phyloP scores from a whole-genome alignment of 768 basidiomycete species.

The Cubamyces sp. region DNA sequence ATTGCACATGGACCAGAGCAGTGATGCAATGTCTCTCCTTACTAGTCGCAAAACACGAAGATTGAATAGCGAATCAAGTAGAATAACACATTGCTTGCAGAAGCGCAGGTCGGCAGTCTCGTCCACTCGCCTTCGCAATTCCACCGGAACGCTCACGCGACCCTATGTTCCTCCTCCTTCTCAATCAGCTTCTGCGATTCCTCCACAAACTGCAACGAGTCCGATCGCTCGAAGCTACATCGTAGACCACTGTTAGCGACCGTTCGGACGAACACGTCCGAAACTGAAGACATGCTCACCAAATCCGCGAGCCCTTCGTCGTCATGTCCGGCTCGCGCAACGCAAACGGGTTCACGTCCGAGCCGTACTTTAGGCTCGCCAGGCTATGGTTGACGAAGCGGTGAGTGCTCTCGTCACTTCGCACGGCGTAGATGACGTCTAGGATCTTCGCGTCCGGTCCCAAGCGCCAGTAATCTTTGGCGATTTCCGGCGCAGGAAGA shows the following conservation, averaged over 20 bases:
- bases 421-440: conserved; percentile 91
- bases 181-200: conserved; percentile 52
- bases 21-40: too few relatives aligned
- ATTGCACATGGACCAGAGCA: too few relatives aligned
- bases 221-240: conserved; percentile 65
- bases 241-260: too few relatives aligned
- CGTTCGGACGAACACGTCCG: too few relatives aligned
- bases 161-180: too few relatives aligned
- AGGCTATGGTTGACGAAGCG: conserved; percentile 96
- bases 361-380: conserved; percentile 75
- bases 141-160: too few relatives aligned
- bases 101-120: too few relatives aligned
- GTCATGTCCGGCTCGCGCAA: conserved; percentile 87
- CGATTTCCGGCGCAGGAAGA: conserved; percentile 80
- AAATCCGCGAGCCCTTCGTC: conserved; percentile 74
- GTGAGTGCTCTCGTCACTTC: conserved; percentile 93
- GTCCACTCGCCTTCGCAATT: too few relatives aligned
- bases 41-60: too few relatives aligned
- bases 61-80: too few relatives aligned
- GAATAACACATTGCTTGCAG: too few relatives aligned
- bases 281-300: conserved; percentile 42
- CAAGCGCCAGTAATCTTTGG: conserved; percentile 95
- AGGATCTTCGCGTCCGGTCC: conserved; percentile 71
- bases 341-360: conserved; percentile 90
- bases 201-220: conserved; percentile 65